Percentiles rank a stretch among this genome's conserved stretches.
Conservation (phyloP, 73 alveolate genomes). For the Diophrys appendiculata region DNA sequence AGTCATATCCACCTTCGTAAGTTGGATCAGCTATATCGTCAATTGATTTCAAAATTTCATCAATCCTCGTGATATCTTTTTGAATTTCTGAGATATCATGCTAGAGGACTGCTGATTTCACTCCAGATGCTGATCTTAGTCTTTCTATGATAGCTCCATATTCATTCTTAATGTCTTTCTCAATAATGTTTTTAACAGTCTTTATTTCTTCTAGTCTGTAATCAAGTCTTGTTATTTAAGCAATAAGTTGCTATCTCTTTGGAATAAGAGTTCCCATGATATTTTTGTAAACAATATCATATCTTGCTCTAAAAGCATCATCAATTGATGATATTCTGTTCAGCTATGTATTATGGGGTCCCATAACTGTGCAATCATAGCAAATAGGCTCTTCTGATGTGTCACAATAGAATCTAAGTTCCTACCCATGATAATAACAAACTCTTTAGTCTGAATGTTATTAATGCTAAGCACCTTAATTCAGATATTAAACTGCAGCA, state of each 20-base stretch:
- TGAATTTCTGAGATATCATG: conserved; percentile 93
- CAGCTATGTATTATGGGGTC: conserved; percentile 95
- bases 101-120: conserved; percentile 91
- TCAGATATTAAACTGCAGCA: too few species aligned
- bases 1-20: conserved; percentile 26
- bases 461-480: too few species aligned
- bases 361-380: conserved; percentile 93
- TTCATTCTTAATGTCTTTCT: conserved; percentile 91
- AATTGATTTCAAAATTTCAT: conserved; percentile 83
- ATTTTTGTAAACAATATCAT: conserved; percentile 72
- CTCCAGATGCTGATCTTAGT: conserved; percentile 94
- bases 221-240: conserved; percentile 84
- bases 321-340: conserved; percentile 86
- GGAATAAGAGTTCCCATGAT: conserved; percentile 80
- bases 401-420: conserved; percentile 87
- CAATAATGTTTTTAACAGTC: conserved; percentile 89
- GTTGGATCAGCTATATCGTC: conserved; percentile 58
- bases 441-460: too few species aligned
- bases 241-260: conserved; percentile 87
- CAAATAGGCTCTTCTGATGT: conserved; percentile 96
- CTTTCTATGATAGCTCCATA: conserved; percentile 95
- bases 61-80: conserved; percentile 92
- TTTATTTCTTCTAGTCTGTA: conserved; percentile 90
- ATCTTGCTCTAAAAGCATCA: conserved; percentile 91
- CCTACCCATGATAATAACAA: conserved; percentile 69